Evolutionary conservation across 345 rosid genomes (phyloP).

Genomic region (Noccaea bulbosa): DNA sequence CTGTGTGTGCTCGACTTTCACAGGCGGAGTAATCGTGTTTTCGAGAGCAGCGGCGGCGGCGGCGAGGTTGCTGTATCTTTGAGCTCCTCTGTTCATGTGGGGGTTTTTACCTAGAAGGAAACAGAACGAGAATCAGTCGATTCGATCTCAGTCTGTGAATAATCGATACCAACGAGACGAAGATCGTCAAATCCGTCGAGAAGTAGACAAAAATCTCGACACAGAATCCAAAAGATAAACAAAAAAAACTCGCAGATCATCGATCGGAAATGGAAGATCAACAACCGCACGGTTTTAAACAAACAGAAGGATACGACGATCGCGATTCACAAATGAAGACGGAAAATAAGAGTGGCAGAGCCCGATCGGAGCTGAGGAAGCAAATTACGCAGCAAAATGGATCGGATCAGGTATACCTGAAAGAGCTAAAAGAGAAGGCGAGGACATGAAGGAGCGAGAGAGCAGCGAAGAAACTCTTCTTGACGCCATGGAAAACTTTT

Average conservation of each 20-base stretch:
- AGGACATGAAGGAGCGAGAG: constrained; percentile 58
- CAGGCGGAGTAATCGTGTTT: constrained; percentile 64
- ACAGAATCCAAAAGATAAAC: not conserved
- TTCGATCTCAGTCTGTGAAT: not conserved
- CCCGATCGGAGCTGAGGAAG: not conserved
- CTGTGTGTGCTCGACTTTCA: constrained; percentile 59
- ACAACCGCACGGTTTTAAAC: not conserved
- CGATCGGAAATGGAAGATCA: constrained; percentile 3
- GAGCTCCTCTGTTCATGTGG: constrained; percentile 46
- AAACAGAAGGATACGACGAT: not conserved
- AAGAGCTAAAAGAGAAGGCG: constrained; percentile 35
- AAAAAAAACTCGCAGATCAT: constrained; percentile 2
- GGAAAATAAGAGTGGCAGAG: not conserved
- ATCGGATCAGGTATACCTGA: constrained; percentile 7
- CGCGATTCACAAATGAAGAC: not conserved
- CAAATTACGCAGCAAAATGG: not conserved
- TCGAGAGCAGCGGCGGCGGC: constrained; percentile 51
- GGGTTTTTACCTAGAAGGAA: constrained; percentile 53
- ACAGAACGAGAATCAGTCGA: constrained; percentile 2
- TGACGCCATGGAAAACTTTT: constrained; percentile 53
- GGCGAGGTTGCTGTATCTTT: constrained; percentile 57
- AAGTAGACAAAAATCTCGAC: not conserved
- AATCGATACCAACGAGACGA: not conserved
- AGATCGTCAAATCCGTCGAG: not conserved
- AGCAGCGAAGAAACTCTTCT: constrained; percentile 53